These are phyloP conservation scores for Lachancea quebecensis DNA, from an alignment of 805 yeast species.

Conservation along the genomic window DNA sequence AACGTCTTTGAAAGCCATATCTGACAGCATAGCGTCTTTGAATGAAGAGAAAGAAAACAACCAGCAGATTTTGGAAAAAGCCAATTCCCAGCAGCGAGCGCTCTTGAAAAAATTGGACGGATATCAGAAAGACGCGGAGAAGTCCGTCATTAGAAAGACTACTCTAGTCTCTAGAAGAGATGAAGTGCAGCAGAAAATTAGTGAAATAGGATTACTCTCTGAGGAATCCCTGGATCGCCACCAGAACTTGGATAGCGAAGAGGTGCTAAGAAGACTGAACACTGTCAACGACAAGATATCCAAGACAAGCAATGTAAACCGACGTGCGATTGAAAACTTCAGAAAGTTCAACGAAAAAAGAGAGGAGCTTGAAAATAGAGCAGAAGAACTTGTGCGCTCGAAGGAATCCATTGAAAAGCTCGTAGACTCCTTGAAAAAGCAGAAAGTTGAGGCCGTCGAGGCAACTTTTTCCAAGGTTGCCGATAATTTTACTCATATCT, in stretches of 20 bases:
- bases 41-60: constrained; percentile 27
- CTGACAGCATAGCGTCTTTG: constrained; percentile 24
- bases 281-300: constrained; percentile 50
- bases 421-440: constrained; percentile 59
- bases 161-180: constrained; percentile 55
- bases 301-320: constrained; percentile 71
- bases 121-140: constrained; percentile 59
- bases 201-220: constrained; percentile 83
- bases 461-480: constrained; percentile 74
- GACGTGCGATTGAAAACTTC: constrained; percentile 83
- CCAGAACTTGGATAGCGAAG: constrained; percentile 42
- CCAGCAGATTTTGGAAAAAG: constrained; percentile 38
- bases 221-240: constrained; percentile 66
- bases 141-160: constrained; percentile 53
- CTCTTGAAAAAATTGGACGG: constrained; percentile 51
- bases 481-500: constrained; percentile 62
- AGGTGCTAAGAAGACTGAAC: constrained; percentile 47
- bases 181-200: constrained; percentile 62
- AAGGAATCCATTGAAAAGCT: constrained; percentile 65
- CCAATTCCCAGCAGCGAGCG: constrained; percentile 51
- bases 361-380: constrained; percentile 56
- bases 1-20: constrained; percentile 25
- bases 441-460: constrained; percentile 77
- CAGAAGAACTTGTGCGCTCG: constrained; percentile 62
- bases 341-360: constrained; percentile 65